Evolutionary conservation across 306 rosid genomes (phyloP).

Genomic region (Casuarina glauca): DNA sequence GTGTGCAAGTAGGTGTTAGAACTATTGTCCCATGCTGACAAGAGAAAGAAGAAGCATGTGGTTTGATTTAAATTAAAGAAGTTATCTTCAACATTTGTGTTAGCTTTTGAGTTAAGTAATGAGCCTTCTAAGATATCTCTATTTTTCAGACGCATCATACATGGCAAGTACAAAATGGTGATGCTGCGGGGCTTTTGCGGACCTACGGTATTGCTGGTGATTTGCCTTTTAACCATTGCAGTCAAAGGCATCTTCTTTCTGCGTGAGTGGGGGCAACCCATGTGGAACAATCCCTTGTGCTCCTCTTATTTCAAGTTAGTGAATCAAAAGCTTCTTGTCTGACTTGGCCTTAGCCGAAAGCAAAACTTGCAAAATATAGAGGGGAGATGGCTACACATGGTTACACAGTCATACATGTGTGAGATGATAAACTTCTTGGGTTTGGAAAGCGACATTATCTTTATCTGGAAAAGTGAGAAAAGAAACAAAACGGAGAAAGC

Average conservation of each 20-base stretch:
- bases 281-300: slow-evolving; percentile 45
- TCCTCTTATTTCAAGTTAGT: slow-evolving; percentile 29
- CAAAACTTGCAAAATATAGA: slow-evolving; percentile 24
- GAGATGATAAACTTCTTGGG: slow-evolving; percentile 37
- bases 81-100: too few species aligned
- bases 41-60: too few species aligned
- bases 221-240: not conserved
- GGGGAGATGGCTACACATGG: slow-evolving; percentile 8
- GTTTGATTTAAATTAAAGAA: too few species aligned
- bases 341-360: slow-evolving; percentile 61
- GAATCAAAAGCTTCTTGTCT: slow-evolving; percentile 50
- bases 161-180: not conserved
- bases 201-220: not conserved
- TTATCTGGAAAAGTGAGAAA: slow-evolving; percentile 16
- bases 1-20: too few species aligned
- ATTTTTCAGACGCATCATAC: not conserved
- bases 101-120: too few species aligned
- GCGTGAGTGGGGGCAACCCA: slow-evolving; percentile 51
- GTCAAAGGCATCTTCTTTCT: slow-evolving; percentile 24
- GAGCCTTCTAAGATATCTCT: not conserved
- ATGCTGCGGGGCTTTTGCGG: not conserved
- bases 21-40: too few species aligned
- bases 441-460: slow-evolving; percentile 2
- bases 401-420: slow-evolving; percentile 36
- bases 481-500: not conserved